A percentile compares a stretch with the other conserved stretches of the same genome.
phyloP scores from a whole-genome alignment of 2,329 filamentous ascomycete genomes.

The Penicillium sp. region DNA sequence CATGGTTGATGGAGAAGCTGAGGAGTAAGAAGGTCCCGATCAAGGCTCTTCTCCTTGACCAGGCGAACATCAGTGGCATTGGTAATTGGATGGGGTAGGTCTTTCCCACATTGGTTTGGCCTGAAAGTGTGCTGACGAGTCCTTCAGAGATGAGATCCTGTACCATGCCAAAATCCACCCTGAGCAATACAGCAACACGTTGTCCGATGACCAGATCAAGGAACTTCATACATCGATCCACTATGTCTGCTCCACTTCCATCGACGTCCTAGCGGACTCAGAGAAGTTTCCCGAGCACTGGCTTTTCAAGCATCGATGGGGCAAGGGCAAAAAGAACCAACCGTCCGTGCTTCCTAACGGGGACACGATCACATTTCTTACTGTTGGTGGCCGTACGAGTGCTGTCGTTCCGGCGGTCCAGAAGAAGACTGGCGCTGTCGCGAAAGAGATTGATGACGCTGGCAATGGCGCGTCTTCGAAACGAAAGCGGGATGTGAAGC shows the following conservation, averaged over 20 bases:
- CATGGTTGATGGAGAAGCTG: constrained; percentile 72
- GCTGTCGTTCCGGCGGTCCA: constrained; percentile 83
- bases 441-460: constrained; percentile 49
- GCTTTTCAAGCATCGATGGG: constrained; percentile 87
- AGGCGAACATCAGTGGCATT: constrained; percentile 84
- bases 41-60: constrained; percentile 85
- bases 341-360: constrained; percentile 72
- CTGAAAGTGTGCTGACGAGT: background rate
- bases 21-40: constrained; percentile 76
- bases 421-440: constrained; percentile 69
- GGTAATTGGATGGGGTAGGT: constrained; percentile 88
- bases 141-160: constrained; percentile 72
- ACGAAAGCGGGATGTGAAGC: constrained; percentile 33
- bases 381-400: constrained; percentile 86
- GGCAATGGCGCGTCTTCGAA: constrained; percentile 25
- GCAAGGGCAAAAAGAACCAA: constrained; percentile 75
- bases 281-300: constrained; percentile 81
- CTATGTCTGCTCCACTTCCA: constrained; percentile 75
- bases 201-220: constrained; percentile 68
- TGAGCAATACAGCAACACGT: constrained; percentile 86
- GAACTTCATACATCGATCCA: constrained; percentile 70
- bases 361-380: constrained; percentile 79
- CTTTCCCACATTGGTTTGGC: background rate
- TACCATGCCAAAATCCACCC: constrained; percentile 88
- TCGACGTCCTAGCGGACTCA: constrained; percentile 76